Evolutionary conservation across 2,329 filamentous ascomycete genomes (phyloP).

Genomic region (Alternaria sp.): DNA sequence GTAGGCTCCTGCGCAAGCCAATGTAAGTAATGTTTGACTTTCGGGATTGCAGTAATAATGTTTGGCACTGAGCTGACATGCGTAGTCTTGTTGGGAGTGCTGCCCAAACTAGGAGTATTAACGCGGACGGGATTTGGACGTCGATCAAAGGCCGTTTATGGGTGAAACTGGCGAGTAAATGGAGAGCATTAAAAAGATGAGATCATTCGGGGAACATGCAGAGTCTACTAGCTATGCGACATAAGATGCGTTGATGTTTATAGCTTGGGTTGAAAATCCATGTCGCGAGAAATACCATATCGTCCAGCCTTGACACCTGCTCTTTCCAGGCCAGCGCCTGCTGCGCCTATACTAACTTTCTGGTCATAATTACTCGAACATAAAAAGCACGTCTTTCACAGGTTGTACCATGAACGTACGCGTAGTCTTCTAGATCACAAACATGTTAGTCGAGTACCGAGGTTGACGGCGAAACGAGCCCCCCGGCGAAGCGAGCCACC

Average conservation of each 20-base stretch:
- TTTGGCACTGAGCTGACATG: neutral
- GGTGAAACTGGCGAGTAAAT: neutral
- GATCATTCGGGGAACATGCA: neutral
- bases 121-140: neutral
- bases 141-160: neutral
- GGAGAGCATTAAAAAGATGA: neutral
- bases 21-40: neutral
- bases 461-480: no score
- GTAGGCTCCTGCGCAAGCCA: neutral
- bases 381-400: neutral
- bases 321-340: neutral
- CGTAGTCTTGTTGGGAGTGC: conserved; percentile 1
- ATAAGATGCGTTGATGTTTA: no score
- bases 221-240: no score
- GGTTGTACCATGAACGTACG: no score
- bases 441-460: neutral
- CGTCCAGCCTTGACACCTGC: neutral
- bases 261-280: neutral
- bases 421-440: neutral
- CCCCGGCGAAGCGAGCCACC: no score
- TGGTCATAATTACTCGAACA: neutral
- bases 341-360: neutral
- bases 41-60: no score
- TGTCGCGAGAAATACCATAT: neutral
- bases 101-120: neutral